Evolutionary conservation across 2,329 filamentous ascomycete genomes (phyloP).

Genomic region (Aspergillus brunneoviolaceus): DNA sequence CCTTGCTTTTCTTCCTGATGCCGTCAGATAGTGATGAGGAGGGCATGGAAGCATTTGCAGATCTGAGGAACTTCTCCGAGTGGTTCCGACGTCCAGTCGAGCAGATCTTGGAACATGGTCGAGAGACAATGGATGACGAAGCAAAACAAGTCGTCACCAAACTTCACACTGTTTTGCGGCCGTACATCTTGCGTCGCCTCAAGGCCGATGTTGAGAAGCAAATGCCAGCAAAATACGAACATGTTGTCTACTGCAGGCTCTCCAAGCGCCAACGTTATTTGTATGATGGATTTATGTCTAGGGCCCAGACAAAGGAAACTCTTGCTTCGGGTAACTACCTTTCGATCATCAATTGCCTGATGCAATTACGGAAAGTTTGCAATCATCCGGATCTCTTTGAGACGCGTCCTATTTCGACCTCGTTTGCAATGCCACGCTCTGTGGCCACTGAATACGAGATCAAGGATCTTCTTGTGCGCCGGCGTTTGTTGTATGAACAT

Average conservation of each 20-base stretch:
- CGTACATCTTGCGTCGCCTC: slow-evolving; percentile 83
- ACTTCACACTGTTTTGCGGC: slow-evolving; percentile 88
- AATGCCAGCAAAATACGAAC: slow-evolving; percentile 97
- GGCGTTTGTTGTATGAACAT: slow-evolving; percentile 61
- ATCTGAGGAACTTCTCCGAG: slow-evolving; percentile 91
- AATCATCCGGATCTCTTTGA: slow-evolving; percentile 98
- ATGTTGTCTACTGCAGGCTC: slow-evolving; percentile 90
- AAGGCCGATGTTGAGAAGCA: slow-evolving; percentile 99
- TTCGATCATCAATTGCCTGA: slow-evolving; percentile 96
- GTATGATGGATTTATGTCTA: slow-evolving; percentile 93
- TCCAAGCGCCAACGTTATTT: slow-evolving; percentile 94
- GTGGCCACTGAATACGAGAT: slow-evolving; percentile 71
- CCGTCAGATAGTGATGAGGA: slow-evolving; percentile 73
- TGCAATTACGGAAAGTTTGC: slow-evolving; percentile 97
- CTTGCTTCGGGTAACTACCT: slow-evolving; percentile 92
- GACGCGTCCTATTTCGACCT: slow-evolving; percentile 93
- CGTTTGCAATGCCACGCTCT: slow-evolving; percentile 85
- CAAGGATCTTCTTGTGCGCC: slow-evolving; percentile 69
- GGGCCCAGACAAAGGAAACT: slow-evolving; percentile 84
- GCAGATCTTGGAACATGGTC: slow-evolving; percentile 91
- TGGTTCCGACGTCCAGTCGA: slow-evolving; percentile 95
- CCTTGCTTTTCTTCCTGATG: slow-evolving; percentile 92
- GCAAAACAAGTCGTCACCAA: slow-evolving; percentile 88
- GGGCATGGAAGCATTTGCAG: slow-evolving; percentile 85
- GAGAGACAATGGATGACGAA: slow-evolving; percentile 92